Conservation (phyloP, 2,329 filamentous ascomycete genomes). For the Scedosporium aurantiacum region DNA sequence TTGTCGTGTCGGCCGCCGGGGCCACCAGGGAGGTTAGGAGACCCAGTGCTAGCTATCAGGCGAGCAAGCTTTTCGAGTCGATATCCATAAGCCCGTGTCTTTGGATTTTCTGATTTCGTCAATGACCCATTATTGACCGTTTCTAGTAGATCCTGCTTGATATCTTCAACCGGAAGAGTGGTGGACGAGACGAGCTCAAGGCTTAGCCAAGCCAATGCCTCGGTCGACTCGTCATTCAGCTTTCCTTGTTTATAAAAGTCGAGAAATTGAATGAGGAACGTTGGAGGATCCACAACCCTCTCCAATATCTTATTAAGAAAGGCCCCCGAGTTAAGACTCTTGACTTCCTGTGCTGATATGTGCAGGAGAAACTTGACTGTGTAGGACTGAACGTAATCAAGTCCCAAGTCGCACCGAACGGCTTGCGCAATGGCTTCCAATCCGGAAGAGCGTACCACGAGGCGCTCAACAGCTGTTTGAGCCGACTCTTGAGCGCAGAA, state of each 20-base stretch:
- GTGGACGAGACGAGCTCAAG: neutral
- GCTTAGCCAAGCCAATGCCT: neutral
- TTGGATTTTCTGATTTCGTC: neutral
- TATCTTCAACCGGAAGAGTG: neutral
- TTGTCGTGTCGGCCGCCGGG: constrained; percentile 65
- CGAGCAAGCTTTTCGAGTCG: neutral
- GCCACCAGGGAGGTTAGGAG: neutral
- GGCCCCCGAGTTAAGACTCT: neutral
- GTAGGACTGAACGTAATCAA: neutral
- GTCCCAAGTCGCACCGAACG: neutral
- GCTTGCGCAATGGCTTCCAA: neutral
- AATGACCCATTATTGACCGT: neutral
- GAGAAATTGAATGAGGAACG: neutral
- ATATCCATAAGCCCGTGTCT: neutral
- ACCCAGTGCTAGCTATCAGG: neutral
- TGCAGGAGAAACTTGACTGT: neutral
- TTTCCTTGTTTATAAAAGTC: neutral
- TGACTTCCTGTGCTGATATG: neutral
- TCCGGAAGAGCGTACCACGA: neutral
- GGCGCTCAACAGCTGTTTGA: neutral
- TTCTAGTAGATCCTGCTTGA: neutral
- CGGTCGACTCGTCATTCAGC: neutral
- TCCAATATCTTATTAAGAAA: neutral
- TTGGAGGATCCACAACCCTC: neutral
- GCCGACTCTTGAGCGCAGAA: neutral